These are phyloP conservation scores for Naganishia cerealis DNA, from an alignment of 1,284 basidiomycete species.

Conservation along the genomic window DNA sequence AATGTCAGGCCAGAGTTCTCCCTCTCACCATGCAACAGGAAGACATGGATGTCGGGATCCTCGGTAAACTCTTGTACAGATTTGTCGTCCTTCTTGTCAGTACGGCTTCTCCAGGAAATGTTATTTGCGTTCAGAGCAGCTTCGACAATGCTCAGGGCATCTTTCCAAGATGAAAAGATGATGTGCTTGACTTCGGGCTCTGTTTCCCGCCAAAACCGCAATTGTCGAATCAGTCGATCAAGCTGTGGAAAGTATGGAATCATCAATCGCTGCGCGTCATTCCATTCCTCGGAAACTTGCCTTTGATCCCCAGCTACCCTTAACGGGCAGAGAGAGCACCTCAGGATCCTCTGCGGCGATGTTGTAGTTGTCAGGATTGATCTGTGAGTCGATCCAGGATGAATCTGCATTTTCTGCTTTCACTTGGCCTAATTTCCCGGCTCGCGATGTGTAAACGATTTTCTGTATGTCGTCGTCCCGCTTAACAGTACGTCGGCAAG, in stretches of 20 bases:
- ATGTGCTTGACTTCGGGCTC: slow-evolving; percentile 36
- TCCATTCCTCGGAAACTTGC: slow-evolving; percentile 41
- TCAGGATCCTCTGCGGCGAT: slow-evolving; percentile 32
- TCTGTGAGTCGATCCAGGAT: slow-evolving; percentile 33
- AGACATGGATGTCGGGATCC: slow-evolving; percentile 46
- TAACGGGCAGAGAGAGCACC: slow-evolving; percentile 40
- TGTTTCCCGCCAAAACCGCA: slow-evolving; percentile 41
- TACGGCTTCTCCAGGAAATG: slow-evolving; percentile 46
- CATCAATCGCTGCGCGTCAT: not conserved
- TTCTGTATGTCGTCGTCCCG: slow-evolving; percentile 1
- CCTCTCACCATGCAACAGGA: slow-evolving; percentile 52
- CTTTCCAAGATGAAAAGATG: slow-evolving; percentile 32
- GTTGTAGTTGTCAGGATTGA: slow-evolving; percentile 2
- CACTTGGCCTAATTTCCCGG: slow-evolving; percentile 39
- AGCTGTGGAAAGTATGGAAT: slow-evolving; percentile 36
- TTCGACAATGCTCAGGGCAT: slow-evolving; percentile 45
- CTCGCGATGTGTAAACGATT: slow-evolving; percentile 18
- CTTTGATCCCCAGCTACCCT: slow-evolving; percentile 53
- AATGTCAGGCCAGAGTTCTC: slow-evolving; percentile 52
- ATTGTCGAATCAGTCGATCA: slow-evolving; percentile 53
- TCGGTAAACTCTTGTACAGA: slow-evolving; percentile 49
- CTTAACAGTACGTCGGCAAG: not conserved
- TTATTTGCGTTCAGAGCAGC: slow-evolving; percentile 45
- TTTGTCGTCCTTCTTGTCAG: slow-evolving; percentile 40
- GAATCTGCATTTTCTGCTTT: slow-evolving; percentile 38